phyloP scores from a whole-genome alignment of 495 filamentous ascomycete genomes.

The Letharia columbiana region DNA sequence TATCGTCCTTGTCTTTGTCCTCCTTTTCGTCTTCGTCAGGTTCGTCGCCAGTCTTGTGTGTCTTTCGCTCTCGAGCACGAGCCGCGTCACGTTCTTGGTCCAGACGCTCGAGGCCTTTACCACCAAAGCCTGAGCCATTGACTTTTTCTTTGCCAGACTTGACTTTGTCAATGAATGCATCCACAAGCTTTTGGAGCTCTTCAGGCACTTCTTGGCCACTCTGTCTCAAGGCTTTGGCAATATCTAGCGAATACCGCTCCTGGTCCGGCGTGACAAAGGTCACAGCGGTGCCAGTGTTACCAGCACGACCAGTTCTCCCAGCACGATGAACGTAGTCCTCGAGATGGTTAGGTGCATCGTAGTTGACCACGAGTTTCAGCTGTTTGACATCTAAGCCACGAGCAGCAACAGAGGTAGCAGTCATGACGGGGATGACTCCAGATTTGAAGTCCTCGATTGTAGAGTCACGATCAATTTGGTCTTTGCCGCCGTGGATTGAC shows the following conservation, averaged over 20 bases:
- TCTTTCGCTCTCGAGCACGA: conserved; percentile 73
- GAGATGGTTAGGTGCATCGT: conserved; percentile 89
- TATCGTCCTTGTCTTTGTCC: conserved; percentile 47
- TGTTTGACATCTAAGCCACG: conserved; percentile 95
- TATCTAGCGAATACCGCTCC: conserved; percentile 80
- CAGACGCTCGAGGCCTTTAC: conserved; percentile 84
- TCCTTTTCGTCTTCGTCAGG: conserved; percentile 80
- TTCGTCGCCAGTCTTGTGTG: conserved; percentile 84
- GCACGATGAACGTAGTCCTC: conserved; percentile 98
- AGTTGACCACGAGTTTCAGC: conserved; percentile 93
- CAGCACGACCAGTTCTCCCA: conserved; percentile 89
- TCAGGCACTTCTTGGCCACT: conserved; percentile 78
- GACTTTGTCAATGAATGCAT: conserved; percentile 75
- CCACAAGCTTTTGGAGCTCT: conserved; percentile 53
- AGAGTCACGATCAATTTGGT: conserved; percentile 90
- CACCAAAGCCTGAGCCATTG: conserved; percentile 76
- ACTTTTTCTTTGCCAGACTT: conserved; percentile 86
- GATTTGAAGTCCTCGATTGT: conserved; percentile 94
- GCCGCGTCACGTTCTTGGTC: conserved; percentile 85
- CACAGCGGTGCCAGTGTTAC: conserved; percentile 88
- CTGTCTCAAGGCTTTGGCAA: conserved; percentile 88
- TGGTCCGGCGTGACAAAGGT: conserved; percentile 91
- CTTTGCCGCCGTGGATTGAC: conserved; percentile 94
- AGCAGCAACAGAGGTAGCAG: conserved; percentile 93
- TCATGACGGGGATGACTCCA: conserved; percentile 78